Evolutionary conservation across 495 filamentous ascomycete species (phyloP).

Genomic region (Staphylotrichum tortipilum): DNA sequence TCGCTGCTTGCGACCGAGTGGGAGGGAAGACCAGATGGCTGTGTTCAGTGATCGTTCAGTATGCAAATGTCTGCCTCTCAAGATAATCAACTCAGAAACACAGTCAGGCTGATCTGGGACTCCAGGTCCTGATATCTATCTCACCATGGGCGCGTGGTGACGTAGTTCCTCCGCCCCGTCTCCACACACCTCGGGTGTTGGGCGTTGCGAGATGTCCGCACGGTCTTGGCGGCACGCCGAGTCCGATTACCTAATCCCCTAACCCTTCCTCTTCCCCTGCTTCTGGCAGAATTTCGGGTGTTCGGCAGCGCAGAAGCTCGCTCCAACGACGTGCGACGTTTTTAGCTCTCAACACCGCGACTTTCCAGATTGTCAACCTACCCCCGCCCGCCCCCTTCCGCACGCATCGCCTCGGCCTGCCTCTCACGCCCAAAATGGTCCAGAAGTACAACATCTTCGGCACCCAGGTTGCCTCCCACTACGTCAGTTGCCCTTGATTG

Average conservation of each 20-base stretch:
- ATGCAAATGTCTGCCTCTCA: too few relatives aligned
- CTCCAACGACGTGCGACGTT: conserved; percentile 17
- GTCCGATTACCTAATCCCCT: background rate
- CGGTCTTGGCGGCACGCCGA: background rate
- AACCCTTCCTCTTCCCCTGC: background rate
- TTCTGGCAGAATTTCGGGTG: conserved; percentile 13
- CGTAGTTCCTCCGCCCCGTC: background rate
- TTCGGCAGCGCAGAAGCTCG: conserved; percentile 10
- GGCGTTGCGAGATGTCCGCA: background rate
- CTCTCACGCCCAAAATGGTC: conserved; percentile 68
- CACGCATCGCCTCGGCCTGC: conserved; percentile 29
- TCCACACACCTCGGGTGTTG: conserved; percentile 1
- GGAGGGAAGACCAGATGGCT: background rate
- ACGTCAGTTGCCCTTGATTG: conserved; percentile 53
- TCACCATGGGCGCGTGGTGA: too few relatives aligned
- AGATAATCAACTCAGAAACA: background rate
- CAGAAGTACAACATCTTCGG: conserved; percentile 76
- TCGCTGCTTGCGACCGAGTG: too few relatives aligned
- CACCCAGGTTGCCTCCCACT: conserved; percentile 86
- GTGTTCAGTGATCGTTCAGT: too few relatives aligned
- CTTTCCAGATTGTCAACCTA: conserved; percentile 15
- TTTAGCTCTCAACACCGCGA: conserved; percentile 12
- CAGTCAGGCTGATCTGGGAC: background rate
- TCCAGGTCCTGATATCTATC: too few relatives aligned
- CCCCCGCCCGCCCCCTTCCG: conserved; percentile 27